These are phyloP conservation scores for Dryadomyces quercus-mongolicae DNA, from an alignment of 2,329 filamentous ascomycete genomes.

Conservation along the genomic window DNA sequence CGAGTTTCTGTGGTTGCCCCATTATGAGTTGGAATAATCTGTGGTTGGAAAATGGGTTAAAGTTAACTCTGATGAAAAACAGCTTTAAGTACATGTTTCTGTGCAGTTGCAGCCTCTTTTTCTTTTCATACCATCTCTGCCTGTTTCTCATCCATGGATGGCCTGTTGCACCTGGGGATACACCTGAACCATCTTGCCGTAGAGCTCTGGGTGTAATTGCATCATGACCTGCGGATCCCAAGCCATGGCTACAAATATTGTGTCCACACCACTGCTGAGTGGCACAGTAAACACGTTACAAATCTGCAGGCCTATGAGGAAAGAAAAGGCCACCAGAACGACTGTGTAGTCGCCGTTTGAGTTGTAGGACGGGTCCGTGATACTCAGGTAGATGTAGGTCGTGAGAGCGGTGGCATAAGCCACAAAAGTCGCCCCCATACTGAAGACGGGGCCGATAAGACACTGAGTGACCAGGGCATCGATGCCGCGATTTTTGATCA, in stretches of 20 bases:
- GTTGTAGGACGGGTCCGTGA: conserved; percentile 75
- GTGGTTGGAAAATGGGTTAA: no score
- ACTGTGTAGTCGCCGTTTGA: conserved; percentile 53
- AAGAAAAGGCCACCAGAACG: conserved; percentile 72
- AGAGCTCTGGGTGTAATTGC: conserved; percentile 70
- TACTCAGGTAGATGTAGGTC: conserved; percentile 75
- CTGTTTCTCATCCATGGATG: conserved; percentile 44
- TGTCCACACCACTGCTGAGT: conserved; percentile 77
- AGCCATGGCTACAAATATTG: conserved; percentile 71
- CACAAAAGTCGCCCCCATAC: conserved; percentile 72
- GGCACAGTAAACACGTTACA: conserved; percentile 80
- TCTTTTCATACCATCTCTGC: no score
- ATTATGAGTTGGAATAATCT: no score
- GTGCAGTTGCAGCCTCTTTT: no score
- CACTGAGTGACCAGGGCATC: conserved; percentile 86
- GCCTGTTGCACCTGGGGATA: conserved; percentile 77
- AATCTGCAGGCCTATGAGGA: conserved; percentile 83
- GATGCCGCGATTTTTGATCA: conserved; percentile 87
- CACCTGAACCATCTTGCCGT: conserved; percentile 62
- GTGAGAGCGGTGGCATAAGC: conserved; percentile 72
- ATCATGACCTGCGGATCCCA: conserved; percentile 66
- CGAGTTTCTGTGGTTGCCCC: no score
- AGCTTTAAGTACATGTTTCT: no score
- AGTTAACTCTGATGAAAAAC: no score
- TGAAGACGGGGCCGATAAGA: conserved; percentile 61